These are phyloP conservation scores for Nitzschia sp. DNA, from an alignment of 108 stramenopile species.

Conservation along the genomic window DNA sequence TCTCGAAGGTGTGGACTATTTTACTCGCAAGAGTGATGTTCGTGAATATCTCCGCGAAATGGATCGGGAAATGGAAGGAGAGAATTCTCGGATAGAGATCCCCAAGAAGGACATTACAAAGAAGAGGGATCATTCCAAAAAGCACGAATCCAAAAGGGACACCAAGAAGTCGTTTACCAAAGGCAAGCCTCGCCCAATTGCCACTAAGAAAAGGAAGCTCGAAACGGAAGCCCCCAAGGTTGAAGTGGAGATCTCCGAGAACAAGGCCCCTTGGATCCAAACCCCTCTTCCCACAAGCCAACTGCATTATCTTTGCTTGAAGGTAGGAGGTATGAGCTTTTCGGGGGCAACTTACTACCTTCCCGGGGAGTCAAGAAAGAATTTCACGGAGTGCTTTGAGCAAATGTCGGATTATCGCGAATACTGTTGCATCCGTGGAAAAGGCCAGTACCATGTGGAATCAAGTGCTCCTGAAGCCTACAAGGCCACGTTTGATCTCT, in stretches of 20 bases:
- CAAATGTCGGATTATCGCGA: constrained; percentile 2
- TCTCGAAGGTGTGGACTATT: neutral
- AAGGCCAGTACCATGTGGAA: constrained; percentile 2
- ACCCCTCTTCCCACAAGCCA: neutral
- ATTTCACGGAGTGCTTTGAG: neutral
- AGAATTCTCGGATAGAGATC: neutral
- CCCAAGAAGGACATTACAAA: neutral
- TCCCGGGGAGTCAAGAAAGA: neutral
- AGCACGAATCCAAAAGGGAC: too few species aligned
- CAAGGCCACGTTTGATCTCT: neutral
- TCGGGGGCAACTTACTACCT: neutral
- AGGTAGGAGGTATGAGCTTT: neutral
- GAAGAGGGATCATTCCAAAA: too few species aligned
- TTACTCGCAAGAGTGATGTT: neutral
- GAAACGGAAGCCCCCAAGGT: neutral
- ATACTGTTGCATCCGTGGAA: neutral
- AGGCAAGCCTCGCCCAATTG: too few species aligned
- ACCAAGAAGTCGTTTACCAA: too few species aligned
- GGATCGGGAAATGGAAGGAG: neutral
- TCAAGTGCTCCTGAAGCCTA: neutral
- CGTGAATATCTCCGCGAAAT: neutral
- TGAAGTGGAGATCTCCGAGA: neutral
- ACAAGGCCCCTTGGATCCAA: constrained; percentile 13
- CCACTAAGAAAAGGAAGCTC: too few species aligned
- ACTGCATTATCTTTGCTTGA: neutral